A percentile compares a stretch with the other conserved stretches of the same genome.
phyloP scores from a whole-genome alignment of 2,329 filamentous ascomycete species.

The Aspergillus fructus region DNA sequence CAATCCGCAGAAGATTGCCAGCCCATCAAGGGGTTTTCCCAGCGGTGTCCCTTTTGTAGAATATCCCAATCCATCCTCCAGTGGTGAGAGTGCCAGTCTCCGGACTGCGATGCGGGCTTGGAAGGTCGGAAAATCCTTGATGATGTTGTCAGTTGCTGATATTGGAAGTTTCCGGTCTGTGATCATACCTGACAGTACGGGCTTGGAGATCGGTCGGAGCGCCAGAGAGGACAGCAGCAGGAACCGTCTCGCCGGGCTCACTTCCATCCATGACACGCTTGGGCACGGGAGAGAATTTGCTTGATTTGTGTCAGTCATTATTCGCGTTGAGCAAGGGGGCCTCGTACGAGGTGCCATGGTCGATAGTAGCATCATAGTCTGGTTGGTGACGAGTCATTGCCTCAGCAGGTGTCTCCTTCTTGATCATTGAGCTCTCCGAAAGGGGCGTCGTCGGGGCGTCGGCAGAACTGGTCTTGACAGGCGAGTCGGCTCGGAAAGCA shows the following conservation, averaged over 20 bases:
- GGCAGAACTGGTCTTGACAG: slow-evolving; percentile 51
- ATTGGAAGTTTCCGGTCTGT: not conserved
- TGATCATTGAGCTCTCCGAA: slow-evolving; percentile 48
- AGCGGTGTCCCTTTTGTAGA: slow-evolving; percentile 85
- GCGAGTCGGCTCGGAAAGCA: slow-evolving; percentile 49
- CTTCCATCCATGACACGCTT: slow-evolving; percentile 88
- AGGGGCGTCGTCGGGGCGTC: slow-evolving; percentile 44
- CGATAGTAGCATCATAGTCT: slow-evolving; percentile 76
- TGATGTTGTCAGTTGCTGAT: slow-evolving; percentile 14
- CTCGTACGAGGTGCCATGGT: slow-evolving; percentile 87
- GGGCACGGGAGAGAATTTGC: slow-evolving; percentile 86
- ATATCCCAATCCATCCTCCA: slow-evolving; percentile 99
- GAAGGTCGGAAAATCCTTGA: slow-evolving; percentile 83
- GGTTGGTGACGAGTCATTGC: slow-evolving; percentile 66
- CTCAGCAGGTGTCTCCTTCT: slow-evolving; percentile 50
- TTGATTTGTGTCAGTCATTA: slow-evolving; percentile 43
- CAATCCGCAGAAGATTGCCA: slow-evolving; percentile 95
- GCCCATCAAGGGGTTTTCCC: slow-evolving; percentile 98
- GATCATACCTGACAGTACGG: slow-evolving; percentile 79
- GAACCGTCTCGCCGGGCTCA: slow-evolving; percentile 71
- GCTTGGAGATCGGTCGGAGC: slow-evolving; percentile 93
- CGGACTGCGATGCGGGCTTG: slow-evolving; percentile 96
- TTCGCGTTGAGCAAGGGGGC: slow-evolving; percentile 2
- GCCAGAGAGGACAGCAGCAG: slow-evolving; percentile 84
- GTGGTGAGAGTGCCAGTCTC: slow-evolving; percentile 75